A percentile compares a stretch with the other conserved stretches of the same genome.
phyloP scores from a whole-genome alignment of 371 early-diverging fungal genomes.

The Mortierella sp. region DNA sequence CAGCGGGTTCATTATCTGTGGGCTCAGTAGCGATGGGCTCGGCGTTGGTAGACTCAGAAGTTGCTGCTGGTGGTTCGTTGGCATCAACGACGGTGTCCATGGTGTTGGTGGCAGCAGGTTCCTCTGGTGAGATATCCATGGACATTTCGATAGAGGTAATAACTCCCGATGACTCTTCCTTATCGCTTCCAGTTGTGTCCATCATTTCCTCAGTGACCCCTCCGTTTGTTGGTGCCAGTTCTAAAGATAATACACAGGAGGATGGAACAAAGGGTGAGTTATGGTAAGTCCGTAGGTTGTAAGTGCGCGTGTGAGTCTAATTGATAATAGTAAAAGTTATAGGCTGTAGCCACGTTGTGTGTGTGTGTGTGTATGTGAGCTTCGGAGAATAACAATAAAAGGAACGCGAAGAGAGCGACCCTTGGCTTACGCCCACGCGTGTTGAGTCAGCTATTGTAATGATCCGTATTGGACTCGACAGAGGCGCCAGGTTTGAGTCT shows the following conservation, averaged over 20 bases:
- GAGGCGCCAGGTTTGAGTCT: background rate
- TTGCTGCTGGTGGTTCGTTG: background rate
- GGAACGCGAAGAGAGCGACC: no score
- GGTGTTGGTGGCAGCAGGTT: background rate
- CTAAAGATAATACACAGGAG: background rate
- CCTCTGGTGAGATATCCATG: constrained; percentile 8
- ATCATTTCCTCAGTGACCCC: background rate
- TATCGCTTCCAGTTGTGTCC: background rate
- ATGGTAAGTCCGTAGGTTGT: background rate
- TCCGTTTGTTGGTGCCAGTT: constrained; percentile 9
- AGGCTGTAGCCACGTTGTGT: background rate
- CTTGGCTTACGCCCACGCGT: no score
- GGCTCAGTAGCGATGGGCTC: background rate
- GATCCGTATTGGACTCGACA: no score
- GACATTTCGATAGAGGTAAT: background rate
- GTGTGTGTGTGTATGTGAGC: background rate
- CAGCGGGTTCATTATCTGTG: background rate
- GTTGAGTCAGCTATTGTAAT: no score
- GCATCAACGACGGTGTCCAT: background rate
- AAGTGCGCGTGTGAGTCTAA: no score
- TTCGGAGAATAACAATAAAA: background rate
- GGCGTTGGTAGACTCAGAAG: background rate
- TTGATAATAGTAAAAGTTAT: no score
- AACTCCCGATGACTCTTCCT: background rate
- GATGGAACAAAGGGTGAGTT: no score